A percentile compares a stretch with the other conserved stretches of the same genome.
Conservation (phyloP, 2,329 filamentous ascomycete genomes). For the Epicoccum nigrum region DNA sequence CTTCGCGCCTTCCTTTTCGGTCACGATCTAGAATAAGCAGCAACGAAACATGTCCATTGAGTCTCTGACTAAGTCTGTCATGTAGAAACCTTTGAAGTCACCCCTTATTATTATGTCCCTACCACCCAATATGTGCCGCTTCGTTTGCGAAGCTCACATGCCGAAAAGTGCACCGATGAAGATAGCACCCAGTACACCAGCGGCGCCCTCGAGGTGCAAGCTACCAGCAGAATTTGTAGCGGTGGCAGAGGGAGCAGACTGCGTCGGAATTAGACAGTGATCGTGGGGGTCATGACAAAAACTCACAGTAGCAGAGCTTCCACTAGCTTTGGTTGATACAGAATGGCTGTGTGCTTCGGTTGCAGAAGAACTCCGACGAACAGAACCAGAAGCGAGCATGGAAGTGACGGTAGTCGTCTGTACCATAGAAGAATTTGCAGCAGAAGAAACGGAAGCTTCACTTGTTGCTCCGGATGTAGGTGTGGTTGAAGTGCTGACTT, state of each 20-base stretch:
- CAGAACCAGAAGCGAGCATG: not conserved
- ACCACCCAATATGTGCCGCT: too few species aligned
- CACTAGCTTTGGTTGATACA: conserved; percentile 23
- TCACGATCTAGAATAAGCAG: too few species aligned
- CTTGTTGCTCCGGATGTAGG: conserved; percentile 1
- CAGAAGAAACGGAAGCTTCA: conserved; percentile 10
- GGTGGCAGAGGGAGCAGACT: conserved; percentile 26
- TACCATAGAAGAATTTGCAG: not conserved
- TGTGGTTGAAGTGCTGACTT: not conserved
- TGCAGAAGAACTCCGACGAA: conserved; percentile 9
- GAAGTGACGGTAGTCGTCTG: not conserved
- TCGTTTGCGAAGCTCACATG: conserved; percentile 16
- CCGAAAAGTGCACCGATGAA: conserved; percentile 26
- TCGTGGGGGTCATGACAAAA: not conserved
- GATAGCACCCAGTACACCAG: conserved; percentile 24
- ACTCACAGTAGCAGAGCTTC: conserved; percentile 23
- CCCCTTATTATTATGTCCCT: too few species aligned
- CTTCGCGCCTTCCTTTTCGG: not conserved
- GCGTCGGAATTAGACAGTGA: not conserved
- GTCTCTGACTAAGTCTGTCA: too few species aligned
- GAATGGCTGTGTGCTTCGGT: too few species aligned
- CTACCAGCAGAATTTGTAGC: conserved; percentile 24
- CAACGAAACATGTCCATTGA: not conserved
- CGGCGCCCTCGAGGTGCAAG: conserved; percentile 5
- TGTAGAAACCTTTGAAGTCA: too few species aligned